Evolutionary conservation across 192 early-diverging fungal species (phyloP), one percentile per base, ranked within the genome.

Genomic region (Linderina pennispora): DNA sequence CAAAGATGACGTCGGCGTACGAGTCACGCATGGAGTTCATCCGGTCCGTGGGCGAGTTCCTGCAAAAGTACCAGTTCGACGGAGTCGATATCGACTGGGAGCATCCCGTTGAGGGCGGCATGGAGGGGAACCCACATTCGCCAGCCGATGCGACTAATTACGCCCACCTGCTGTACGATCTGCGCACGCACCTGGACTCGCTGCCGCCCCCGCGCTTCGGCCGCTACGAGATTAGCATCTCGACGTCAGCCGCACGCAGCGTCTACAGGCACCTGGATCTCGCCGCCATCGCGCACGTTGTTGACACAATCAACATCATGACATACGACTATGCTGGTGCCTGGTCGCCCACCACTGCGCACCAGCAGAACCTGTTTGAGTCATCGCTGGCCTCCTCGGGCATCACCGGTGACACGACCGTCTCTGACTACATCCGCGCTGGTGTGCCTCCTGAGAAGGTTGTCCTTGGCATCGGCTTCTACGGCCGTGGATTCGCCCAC

Each of bases 401-500:
- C 24, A 50, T 90, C 46, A 82, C 65, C 10, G 75, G 79, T 33
- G 50, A 77, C 38, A 53, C 77, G 28, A 84, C 90, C 4, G 84
- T 98, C 8, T 70, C 76, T 3, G 71, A 78, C 42, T 93, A 84
- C 54, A 54, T 91, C 13, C 20, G 37, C 13, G 64, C 75, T 19
- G 92, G 93, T 4, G 84, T 95, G 16, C 89, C 89, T 2, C 56
- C 87, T 0, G 53, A 79, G 31, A 97, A 97, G 53, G 52, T 99
- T 21, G 84, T 94, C 1, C 76, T 98, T 40, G 97, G 97, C 11
- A 81, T 88, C 33, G 89, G 89, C 18, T 78, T 91, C 51, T 99
- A 96, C 68, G 92, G 90, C 2, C 80, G 97, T n/a, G 89, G 81
- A 3, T 99, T 99, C 67, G 75, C 78, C 46, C 88, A 89, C 45